Conservation (phyloP, 225 moss, liverwort and hornwort species). For the Antitrichia curtipendula region DNA sequence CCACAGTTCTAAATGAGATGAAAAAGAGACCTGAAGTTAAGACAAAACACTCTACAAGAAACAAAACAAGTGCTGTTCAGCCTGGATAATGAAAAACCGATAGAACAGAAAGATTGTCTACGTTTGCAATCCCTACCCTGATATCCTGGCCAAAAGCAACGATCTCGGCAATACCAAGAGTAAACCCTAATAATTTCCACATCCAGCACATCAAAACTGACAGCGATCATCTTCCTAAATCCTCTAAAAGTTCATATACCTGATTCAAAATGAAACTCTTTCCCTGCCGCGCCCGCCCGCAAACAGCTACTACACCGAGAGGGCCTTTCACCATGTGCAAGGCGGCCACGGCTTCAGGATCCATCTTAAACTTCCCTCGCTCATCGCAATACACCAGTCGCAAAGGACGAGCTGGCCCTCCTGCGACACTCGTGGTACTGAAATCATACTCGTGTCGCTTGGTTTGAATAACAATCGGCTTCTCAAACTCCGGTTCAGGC, state of each 20-base stretch:
- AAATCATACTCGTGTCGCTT: constrained; percentile 1
- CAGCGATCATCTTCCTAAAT: neutral
- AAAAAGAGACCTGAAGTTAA: neutral
- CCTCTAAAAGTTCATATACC: constrained; percentile 9
- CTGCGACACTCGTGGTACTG: neutral
- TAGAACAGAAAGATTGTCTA: neutral
- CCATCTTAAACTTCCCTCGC: constrained; percentile 92
- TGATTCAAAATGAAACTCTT: constrained; percentile 97
- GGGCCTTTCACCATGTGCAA: constrained; percentile 93
- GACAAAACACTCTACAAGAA: neutral
- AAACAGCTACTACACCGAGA: constrained; percentile 88
- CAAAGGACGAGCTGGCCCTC: constrained; percentile 64
- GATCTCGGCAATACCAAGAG: neutral
- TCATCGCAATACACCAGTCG: constrained; percentile 89
- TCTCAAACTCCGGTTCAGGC: constrained; percentile 10
- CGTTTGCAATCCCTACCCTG: neutral
- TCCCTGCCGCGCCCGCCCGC: constrained; percentile 92
- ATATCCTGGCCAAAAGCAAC: neutral
- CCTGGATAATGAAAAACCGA: neutral
- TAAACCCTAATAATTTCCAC: neutral
- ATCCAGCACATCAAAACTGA: neutral
- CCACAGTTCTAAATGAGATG: neutral
- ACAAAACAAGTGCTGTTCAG: neutral
- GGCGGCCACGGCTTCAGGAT: constrained; percentile 84
- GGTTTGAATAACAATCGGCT: constrained; percentile 14